phyloP scores from a whole-genome alignment of 2,329 filamentous ascomycete species.

The Onygenales sp. region DNA sequence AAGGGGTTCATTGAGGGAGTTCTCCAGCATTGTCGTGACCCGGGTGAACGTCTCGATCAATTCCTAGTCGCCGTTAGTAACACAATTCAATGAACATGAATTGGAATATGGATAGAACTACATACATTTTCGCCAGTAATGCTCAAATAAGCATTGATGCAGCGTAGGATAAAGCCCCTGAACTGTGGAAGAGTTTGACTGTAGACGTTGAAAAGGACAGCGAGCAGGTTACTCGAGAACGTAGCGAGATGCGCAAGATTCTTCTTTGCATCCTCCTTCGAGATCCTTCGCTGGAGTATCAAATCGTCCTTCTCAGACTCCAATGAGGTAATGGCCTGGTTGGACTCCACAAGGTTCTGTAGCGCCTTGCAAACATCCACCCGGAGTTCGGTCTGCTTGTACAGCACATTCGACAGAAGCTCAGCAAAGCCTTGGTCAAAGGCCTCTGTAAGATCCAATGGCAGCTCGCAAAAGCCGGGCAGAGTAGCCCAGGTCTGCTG shows the following conservation, averaged over 20 bases:
- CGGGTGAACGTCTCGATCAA: slow-evolving; percentile 81
- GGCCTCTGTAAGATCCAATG: slow-evolving; percentile 63
- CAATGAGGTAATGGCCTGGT: slow-evolving; percentile 66
- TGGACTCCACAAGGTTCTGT: slow-evolving; percentile 82
- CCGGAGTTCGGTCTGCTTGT: slow-evolving; percentile 80
- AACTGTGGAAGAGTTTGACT: slow-evolving; percentile 91
- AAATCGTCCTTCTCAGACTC: slow-evolving; percentile 62
- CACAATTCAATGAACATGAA: background rate
- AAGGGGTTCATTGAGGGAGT: slow-evolving; percentile 54
- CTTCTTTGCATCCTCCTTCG: slow-evolving; percentile 62
- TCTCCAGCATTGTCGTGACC: slow-evolving; percentile 74
- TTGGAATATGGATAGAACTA: slow-evolving; percentile 12
- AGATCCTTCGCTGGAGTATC: slow-evolving; percentile 67
- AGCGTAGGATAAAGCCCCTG: slow-evolving; percentile 80
- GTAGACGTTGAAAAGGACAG: slow-evolving; percentile 98
- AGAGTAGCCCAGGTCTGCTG: slow-evolving; percentile 92
- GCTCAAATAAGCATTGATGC: slow-evolving; percentile 89
- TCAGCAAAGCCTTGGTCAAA: slow-evolving; percentile 89
- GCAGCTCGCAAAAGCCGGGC: slow-evolving; percentile 89
- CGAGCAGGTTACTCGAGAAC: slow-evolving; percentile 80
- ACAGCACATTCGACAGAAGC: slow-evolving; percentile 80
- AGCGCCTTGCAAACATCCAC: slow-evolving; percentile 79
- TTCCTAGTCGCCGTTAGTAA: slow-evolving; percentile 40
- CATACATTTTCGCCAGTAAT: slow-evolving; percentile 59
- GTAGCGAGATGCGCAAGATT: slow-evolving; percentile 73